These are phyloP conservation scores for Halophytophthora batemanensis DNA, from an alignment of 352 stramenopile species.

Conservation along the genomic window DNA sequence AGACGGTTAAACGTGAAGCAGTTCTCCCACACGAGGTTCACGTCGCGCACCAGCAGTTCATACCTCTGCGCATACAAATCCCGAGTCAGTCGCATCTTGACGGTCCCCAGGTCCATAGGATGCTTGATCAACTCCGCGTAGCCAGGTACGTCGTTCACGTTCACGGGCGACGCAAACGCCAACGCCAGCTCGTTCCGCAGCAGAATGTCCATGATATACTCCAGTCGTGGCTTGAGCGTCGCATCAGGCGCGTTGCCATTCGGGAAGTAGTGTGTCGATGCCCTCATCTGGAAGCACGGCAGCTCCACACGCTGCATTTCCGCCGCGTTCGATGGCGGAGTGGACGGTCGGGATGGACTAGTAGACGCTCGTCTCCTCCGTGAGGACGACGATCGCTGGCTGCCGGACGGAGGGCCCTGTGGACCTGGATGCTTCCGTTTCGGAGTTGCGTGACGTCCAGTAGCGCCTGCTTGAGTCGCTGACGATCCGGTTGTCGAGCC, in stretches of 20 bases:
- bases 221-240: slow-evolving; percentile 50
- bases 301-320: slow-evolving; percentile 45
- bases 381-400: slow-evolving; percentile 29
- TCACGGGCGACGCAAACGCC: slow-evolving; percentile 69
- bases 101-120: slow-evolving; percentile 92
- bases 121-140: slow-evolving; percentile 69
- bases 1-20: slow-evolving; percentile 84
- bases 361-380: slow-evolving; percentile 40
- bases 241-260: slow-evolving; percentile 33
- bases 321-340: slow-evolving; percentile 2
- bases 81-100: slow-evolving; percentile 69
- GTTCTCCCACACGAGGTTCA: slow-evolving; percentile 82
- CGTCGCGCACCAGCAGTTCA: slow-evolving; percentile 54
- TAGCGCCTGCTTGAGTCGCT: background rate
- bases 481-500: slow-evolving; percentile 2
- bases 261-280: slow-evolving; percentile 24
- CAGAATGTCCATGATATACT: slow-evolving; percentile 59
- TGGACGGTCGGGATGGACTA: slow-evolving; percentile 7
- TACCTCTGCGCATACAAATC: slow-evolving; percentile 62
- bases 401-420: slow-evolving; percentile 13
- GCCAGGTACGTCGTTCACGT: slow-evolving; percentile 60
- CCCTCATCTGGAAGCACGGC: slow-evolving; percentile 55
- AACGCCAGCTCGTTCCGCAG: slow-evolving; percentile 63
- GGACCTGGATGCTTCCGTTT: slow-evolving; percentile 49
- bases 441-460: slow-evolving; percentile 36